Evolutionary conservation across 768 basidiomycete species (phyloP), one percentile per base, ranked within the genome.

Genomic region (Crepidotus variabilis): DNA sequence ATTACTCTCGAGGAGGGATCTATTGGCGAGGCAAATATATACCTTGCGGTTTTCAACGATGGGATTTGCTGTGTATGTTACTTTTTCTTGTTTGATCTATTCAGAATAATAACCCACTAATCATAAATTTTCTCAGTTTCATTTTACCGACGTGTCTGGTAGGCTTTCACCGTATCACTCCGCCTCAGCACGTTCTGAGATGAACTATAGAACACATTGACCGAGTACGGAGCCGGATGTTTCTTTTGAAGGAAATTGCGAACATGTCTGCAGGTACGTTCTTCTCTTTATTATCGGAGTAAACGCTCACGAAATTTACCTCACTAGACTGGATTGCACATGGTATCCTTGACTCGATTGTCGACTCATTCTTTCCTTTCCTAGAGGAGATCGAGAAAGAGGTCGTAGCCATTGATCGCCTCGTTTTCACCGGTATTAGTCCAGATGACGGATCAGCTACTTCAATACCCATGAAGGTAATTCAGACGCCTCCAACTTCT

Each of bases 271-370:
- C 91, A 51, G 88, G 92, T 87, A 61, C 54, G 80, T 64, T 21
- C 48, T 24, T 35, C 47, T 4, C 35, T 50, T 20, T 21, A 10
- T 35, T 9, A n/a, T 22, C n/a, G 46, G 28, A 33, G 21, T 48
- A 1, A 16, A 20, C 7, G 52, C 23, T 61, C 18, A 50, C 49
- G 24, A 57, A 53, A 8, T 28, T 8, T 28, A 23, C 24, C 57
- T n/a, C 24, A 18, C 36, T 59, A 93, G 94, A 94, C 67, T 96
- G 93, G 92, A 91, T 98, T 60, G 93, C 92, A 0, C 94, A 98
- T 69, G 90, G 87, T 20, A 79, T 97, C 54, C 75, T 98, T 60
- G 95, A 97, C 65, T 95, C 93, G 1, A 86, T 98, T 52, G 94
- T 98, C 20, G 94, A 98, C 67, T 88, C 91, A 0, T 95, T 95